Evolutionary conservation across 2,329 filamentous ascomycete genomes (phyloP).

Genomic region (Cucurbitaria berberidis): DNA sequence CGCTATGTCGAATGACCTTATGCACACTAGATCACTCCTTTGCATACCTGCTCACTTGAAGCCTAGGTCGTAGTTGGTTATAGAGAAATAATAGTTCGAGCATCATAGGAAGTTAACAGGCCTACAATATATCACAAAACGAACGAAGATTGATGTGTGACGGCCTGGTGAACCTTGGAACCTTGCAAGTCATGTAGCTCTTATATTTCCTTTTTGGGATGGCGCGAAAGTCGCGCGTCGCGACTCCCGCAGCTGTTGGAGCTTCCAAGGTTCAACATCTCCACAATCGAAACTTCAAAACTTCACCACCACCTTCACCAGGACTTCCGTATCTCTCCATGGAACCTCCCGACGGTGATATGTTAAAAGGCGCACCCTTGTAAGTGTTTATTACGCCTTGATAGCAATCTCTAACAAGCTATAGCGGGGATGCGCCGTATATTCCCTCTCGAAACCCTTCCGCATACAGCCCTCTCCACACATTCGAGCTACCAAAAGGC

Average conservation of each 20-base stretch:
- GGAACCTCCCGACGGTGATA: slow-evolving; percentile 22
- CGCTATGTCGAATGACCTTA: too few relatives aligned
- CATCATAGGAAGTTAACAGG: too few relatives aligned
- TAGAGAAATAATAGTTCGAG: too few relatives aligned
- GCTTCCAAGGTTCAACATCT: background rate
- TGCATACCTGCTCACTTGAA: too few relatives aligned
- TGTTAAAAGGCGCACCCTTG: slow-evolving; percentile 41
- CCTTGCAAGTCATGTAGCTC: slow-evolving; percentile 1
- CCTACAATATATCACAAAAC: too few relatives aligned
- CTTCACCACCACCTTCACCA: background rate
- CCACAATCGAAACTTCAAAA: background rate
- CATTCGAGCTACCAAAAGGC: slow-evolving; percentile 73
- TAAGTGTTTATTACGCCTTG: slow-evolving; percentile 15
- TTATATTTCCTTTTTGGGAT: slow-evolving; percentile 25
- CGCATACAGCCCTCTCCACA: slow-evolving; percentile 75
- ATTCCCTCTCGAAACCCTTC: slow-evolving; percentile 50
- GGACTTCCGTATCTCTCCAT: slow-evolving; percentile 6
- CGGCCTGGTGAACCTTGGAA: too few relatives aligned
- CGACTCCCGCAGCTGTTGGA: slow-evolving; percentile 24
- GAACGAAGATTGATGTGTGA: too few relatives aligned
- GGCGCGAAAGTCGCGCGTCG: slow-evolving; percentile 24
- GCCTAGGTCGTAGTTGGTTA: too few relatives aligned
- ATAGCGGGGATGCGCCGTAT: slow-evolving; percentile 34
- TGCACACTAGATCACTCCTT: too few relatives aligned
- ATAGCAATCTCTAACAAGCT: slow-evolving; percentile 14